These are phyloP conservation scores for Wakefieldia striispora DNA, from an alignment of 768 basidiomycete species.

Conservation along the genomic window DNA sequence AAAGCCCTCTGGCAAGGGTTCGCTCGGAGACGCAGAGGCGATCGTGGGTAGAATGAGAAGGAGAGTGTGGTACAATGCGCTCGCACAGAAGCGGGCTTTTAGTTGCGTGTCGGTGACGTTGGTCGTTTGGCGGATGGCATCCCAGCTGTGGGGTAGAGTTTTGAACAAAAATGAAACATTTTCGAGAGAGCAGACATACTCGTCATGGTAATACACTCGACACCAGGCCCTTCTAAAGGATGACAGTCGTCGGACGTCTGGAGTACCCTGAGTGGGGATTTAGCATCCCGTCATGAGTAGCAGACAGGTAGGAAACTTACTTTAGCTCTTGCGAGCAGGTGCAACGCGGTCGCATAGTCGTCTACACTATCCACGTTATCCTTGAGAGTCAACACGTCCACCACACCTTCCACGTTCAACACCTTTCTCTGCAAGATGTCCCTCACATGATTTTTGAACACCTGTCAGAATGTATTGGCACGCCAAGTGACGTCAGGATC, in stretches of 20 bases:
- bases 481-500: background rate
- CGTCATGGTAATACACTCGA: conserved; percentile 82
- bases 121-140: conserved; percentile 66
- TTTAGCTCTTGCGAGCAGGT: conserved; percentile 56
- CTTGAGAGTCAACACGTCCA: conserved; percentile 84
- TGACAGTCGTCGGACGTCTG: conserved; percentile 64
- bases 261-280: conserved; percentile 51
- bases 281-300: background rate
- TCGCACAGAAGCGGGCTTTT: conserved; percentile 64
- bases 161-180: background rate
- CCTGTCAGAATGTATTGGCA: conserved; percentile 34
- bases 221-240: conserved; percentile 83
- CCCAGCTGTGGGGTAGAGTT: conserved; percentile 58
- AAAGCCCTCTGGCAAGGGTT: conserved; percentile 43
- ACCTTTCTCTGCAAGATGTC: conserved; percentile 72
- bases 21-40: conserved; percentile 23
- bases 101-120: conserved; percentile 78
- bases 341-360: conserved; percentile 68
- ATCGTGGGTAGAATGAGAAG: conserved; percentile 41
- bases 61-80: conserved; percentile 73
- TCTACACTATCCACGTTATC: conserved; percentile 61
- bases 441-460: conserved; percentile 69
- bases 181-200: conserved; percentile 53
- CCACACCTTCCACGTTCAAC: conserved; percentile 72
- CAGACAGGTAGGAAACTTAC: conserved; percentile 36